These are phyloP conservation scores for Penicillium sp. DNA, from an alignment of 2,329 filamentous ascomycete species.

Conservation along the genomic window DNA sequence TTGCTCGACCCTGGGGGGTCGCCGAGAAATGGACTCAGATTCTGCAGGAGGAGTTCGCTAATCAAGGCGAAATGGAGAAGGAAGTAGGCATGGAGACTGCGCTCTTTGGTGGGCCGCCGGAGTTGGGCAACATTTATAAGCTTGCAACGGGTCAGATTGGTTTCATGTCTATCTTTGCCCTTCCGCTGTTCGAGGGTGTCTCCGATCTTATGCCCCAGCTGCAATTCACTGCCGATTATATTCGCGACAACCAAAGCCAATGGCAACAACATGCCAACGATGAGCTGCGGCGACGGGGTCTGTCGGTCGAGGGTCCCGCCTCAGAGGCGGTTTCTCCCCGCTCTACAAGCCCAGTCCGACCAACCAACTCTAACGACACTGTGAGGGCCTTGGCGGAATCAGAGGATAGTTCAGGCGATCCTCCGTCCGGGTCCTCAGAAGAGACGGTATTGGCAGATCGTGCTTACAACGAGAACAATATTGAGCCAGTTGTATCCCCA, in stretches of 20 bases:
- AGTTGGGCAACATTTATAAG: conserved; percentile 78
- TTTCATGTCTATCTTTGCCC: conserved; percentile 95
- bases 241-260: conserved; percentile 70
- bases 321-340: conserved; percentile 34
- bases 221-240: conserved; percentile 78
- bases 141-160: conserved; percentile 85
- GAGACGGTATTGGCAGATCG: conserved; percentile 12
- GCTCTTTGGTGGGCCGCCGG: conserved; percentile 73
- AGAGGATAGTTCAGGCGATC: conserved; percentile 10
- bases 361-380: conserved; percentile 8
- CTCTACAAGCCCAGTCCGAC: conserved; percentile 32
- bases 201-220: conserved; percentile 82
- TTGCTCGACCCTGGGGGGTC: conserved; percentile 79
- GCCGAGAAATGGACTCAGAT: conserved; percentile 89
- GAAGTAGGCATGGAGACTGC: conserved; percentile 86
- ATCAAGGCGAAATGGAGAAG: conserved; percentile 87
- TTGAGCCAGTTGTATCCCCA: conserved; percentile 35
- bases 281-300: conserved; percentile 29
- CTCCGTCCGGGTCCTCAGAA: conserved; percentile 12
- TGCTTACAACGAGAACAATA: conserved; percentile 34
- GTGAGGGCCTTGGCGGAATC: conserved; percentile 9
- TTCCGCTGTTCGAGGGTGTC: conserved; percentile 86
- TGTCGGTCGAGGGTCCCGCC: conserved; percentile 21
- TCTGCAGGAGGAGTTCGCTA: conserved; percentile 90
- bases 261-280: conserved; percentile 54